Percentiles rank a stretch among this genome's conserved stretches.
These are phyloP conservation scores for Neophaeococcomyces mojaviensis DNA, from an alignment of 2,329 filamentous ascomycete genomes.

Conservation along the genomic window DNA sequence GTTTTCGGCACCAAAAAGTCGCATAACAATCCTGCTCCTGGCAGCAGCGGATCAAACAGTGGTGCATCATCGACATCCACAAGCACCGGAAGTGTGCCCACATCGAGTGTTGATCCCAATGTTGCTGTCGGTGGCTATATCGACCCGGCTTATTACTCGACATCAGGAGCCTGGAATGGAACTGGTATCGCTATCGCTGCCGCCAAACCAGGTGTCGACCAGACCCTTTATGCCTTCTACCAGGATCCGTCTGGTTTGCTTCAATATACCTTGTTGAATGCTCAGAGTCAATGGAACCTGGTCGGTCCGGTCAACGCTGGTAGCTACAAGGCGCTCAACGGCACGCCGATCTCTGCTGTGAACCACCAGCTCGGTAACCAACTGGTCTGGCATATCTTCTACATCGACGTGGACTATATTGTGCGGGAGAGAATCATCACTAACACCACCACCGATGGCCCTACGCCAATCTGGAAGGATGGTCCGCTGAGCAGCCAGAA, in stretches of 20 bases:
- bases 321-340: constrained; percentile 36
- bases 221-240: constrained; percentile 38
- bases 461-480: constrained; percentile 32
- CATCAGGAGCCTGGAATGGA: constrained; percentile 40
- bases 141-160: constrained; percentile 32
- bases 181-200: constrained; percentile 39
- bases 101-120: background rate
- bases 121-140: constrained; percentile 7
- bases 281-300: constrained; percentile 32
- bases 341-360: constrained; percentile 37
- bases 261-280: constrained; percentile 28
- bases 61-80: background rate
- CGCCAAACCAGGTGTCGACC: constrained; percentile 33
- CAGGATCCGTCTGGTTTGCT: constrained; percentile 39
- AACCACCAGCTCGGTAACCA: constrained; percentile 32
- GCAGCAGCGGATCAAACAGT: background rate
- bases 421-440: constrained; percentile 33
- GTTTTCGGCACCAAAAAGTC: constrained; percentile 7
- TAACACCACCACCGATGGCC: constrained; percentile 22
- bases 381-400: constrained; percentile 34
- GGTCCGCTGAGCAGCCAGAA: constrained; percentile 29
- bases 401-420: constrained; percentile 33
- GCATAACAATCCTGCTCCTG: background rate
- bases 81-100: background rate
- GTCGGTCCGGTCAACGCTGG: constrained; percentile 34